Evolutionary conservation across 2,329 filamentous ascomycete genomes (phyloP).

Genomic region (Tolypocladium tundrense): DNA sequence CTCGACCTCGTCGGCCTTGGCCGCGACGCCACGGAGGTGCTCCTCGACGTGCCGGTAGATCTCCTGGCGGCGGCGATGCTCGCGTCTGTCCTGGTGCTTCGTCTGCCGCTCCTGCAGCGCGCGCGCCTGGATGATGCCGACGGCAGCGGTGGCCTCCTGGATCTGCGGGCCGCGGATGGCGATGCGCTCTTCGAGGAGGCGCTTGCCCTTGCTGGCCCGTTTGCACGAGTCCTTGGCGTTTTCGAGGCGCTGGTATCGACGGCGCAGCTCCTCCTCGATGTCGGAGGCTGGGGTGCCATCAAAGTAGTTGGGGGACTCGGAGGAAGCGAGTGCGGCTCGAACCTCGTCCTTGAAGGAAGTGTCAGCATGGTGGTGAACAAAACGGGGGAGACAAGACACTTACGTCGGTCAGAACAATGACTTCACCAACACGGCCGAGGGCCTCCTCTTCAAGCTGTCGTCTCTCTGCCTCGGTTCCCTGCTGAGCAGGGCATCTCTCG

Average conservation of each 20-base stretch:
- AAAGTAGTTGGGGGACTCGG: conserved; percentile 8
- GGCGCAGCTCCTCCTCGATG: conserved; percentile 8
- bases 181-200: conserved; percentile 1
- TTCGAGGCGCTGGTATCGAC: conserved; percentile 10
- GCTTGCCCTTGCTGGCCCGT: conserved; percentile 2
- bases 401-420: conserved; percentile 8
- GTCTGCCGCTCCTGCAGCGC: conserved; percentile 2
- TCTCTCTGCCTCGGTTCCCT: too few relatives aligned
- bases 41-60: conserved; percentile 16
- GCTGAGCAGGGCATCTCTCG: too few relatives aligned
- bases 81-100: neutral
- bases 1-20: conserved; percentile 5
- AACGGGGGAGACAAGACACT: neutral
- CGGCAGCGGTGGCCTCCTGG: conserved; percentile 3
- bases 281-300: conserved; percentile 9
- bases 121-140: neutral
- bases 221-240: neutral
- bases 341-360: conserved; percentile 7
- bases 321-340: conserved; percentile 9
- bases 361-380: neutral
- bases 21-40: conserved; percentile 10
- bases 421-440: neutral
- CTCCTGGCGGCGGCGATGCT: conserved; percentile 5
- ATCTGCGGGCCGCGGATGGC: conserved; percentile 6
- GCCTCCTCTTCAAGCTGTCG: too few relatives aligned